phyloP scores from a whole-genome alignment of 139 green algal genomes.

The Micractinium sp. region DNA sequence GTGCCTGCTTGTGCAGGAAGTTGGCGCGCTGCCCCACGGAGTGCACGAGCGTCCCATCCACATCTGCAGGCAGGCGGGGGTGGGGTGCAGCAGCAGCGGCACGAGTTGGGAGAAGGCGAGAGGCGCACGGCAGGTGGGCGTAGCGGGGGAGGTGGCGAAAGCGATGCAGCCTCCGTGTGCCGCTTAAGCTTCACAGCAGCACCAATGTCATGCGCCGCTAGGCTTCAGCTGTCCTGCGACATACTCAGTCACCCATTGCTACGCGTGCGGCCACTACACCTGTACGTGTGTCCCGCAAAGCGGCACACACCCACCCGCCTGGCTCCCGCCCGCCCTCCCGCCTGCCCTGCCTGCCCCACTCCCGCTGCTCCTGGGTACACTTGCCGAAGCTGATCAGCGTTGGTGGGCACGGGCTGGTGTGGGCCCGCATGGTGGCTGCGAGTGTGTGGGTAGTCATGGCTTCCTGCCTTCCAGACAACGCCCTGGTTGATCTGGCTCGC shows the following conservation, averaged over 20 bases:
- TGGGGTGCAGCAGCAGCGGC: background rate
- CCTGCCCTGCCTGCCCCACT: background rate
- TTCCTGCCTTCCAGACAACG: too few relatives aligned
- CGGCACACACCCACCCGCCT: background rate
- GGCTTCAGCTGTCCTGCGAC: background rate
- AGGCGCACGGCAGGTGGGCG: background rate
- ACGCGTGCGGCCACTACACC: background rate
- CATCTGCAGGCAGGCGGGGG: conserved; percentile 41
- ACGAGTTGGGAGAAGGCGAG: background rate
- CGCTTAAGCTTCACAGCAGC: background rate
- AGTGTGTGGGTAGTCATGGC: conserved; percentile 24
- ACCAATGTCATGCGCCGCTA: background rate
- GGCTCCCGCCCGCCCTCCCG: background rate
- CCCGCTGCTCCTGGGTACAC: background rate
- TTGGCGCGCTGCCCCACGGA: conserved; percentile 61
- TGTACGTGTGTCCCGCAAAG: background rate
- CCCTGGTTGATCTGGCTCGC: too few relatives aligned
- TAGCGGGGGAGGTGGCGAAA: background rate
- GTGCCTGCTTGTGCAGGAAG: conserved; percentile 69
- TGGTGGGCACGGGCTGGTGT: too few relatives aligned
- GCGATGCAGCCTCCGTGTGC: background rate
- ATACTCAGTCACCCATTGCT: background rate
- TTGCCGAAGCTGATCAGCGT: conserved; percentile 22
- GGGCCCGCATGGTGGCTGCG: too few relatives aligned
- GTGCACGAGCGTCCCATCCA: conserved; percentile 75